These are phyloP conservation scores for Phaseolus lunatus DNA, from an alignment of 306 rosid species.

Conservation along the genomic window DNA sequence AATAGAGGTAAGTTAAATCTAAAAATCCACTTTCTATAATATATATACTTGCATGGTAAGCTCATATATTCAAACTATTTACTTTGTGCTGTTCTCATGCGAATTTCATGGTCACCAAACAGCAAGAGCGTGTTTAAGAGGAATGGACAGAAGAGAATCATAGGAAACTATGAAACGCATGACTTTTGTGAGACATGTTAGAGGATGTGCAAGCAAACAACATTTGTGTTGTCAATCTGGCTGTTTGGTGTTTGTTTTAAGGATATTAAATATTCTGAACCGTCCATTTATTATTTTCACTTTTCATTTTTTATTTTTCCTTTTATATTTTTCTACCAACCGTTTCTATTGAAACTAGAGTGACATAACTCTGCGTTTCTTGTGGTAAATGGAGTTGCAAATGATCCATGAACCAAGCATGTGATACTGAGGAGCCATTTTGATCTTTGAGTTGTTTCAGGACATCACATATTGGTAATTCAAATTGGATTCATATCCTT, in stretches of 20 bases:
- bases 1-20: too few relatives aligned
- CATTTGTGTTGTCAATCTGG: conserved; percentile 37
- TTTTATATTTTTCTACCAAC: background rate
- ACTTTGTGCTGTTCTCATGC: conserved; percentile 38
- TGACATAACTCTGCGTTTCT: conserved; percentile 34
- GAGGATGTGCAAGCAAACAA: background rate
- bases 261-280: conserved; percentile 53
- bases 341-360: conserved; percentile 22
- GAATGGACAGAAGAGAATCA: conserved; percentile 8
- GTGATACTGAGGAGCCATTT: background rate
- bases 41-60: background rate
- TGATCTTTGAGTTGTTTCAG: background rate
- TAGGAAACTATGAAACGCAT: background rate
- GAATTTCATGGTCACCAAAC: conserved; percentile 38
- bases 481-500: background rate
- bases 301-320: background rate
- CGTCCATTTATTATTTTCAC: conserved; percentile 49
- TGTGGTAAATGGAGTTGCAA: conserved; percentile 19
- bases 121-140: conserved; percentile 34
- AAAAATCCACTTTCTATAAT: background rate
- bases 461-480: conserved; percentile 31
- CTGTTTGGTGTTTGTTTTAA: conserved; percentile 55
- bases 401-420: conserved; percentile 9
- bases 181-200: conserved; percentile 39
- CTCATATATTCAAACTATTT: background rate